Evolutionary conservation across 805 yeast species (phyloP), one percentile per base, ranked within the genome.

Genomic region (Metschnikowia proteae): DNA sequence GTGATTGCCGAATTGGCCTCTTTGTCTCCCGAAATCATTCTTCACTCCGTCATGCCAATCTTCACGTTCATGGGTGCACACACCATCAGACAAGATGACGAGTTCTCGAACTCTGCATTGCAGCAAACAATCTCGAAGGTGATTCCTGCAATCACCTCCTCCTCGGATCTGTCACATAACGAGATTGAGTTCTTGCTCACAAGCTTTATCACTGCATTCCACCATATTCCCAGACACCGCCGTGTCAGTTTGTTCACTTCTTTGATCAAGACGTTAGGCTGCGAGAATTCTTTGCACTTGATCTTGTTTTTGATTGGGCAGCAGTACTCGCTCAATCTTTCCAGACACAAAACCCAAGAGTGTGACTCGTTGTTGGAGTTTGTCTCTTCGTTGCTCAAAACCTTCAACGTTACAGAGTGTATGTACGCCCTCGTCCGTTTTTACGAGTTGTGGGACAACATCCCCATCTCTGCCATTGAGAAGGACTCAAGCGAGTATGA

Each of bases 1-100:
- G 92, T 94, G 27, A 83, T 94, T 56, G 86, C 97, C 2, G 85
- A 89, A 43, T 72, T 94, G 56, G 98, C 98, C 0, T 75, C 89
- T 0, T 70, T 94, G 48, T 87, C 92, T 9, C 97, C 98, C 6
- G 97, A 92, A 61, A 81, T 86, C 29, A 90, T 94, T 28, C 73
- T 94, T 46, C 98, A 94, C 68, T 87, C 97, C 2, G 96, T 94
- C 6, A 94, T 94, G 99, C 99, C 99, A n/a, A 92, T 94, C 45
- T 94, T 94, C 74, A 94, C 99, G 1, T 94, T 94, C 60, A 94
- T 94, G 98, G 99, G 99, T 51, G 96, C 98, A 9, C 96, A 90
- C 61, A 91, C 97, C 10, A 81, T 94, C 45, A 84, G 96, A 60
- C 97, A 94, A 68, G 99, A 94, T 65, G 98, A 94, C 66, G 97